A percentile compares a stretch with the other conserved stretches of the same genome.
Conservation (phyloP, 768 basidiomycete genomes). For the Kwoniella heveanensis region DNA sequence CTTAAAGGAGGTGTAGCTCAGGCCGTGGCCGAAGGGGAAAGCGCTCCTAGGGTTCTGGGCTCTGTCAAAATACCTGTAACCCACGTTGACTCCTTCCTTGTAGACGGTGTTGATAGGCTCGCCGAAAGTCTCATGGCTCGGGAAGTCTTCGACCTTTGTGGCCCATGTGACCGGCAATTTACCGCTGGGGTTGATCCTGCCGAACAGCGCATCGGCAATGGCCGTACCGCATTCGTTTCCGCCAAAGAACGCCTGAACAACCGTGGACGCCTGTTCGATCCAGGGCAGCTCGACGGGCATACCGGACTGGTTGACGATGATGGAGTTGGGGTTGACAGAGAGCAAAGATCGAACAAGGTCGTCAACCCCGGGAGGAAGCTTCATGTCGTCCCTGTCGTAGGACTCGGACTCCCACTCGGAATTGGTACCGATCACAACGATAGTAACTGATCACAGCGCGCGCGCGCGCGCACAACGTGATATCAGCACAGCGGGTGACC, state of each 20-base stretch:
- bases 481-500: no score
- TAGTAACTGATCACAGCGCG: conserved; percentile 54
- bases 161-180: conserved; percentile 45
- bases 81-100: conserved; percentile 51
- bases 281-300: conserved; percentile 70
- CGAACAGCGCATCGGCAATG: conserved; percentile 52
- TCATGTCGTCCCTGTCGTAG: conserved; percentile 69
- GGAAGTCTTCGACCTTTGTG: conserved; percentile 25
- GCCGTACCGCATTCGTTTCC: conserved; percentile 50
- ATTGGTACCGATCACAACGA: conserved; percentile 65
- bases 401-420: conserved; percentile 76
- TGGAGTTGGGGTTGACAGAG: conserved; percentile 34
- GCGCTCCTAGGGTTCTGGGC: conserved; percentile 28
- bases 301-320: conserved; percentile 44
- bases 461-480: no score
- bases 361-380: conserved; percentile 49
- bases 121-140: conserved; percentile 27
- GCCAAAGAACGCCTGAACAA: conserved; percentile 62
- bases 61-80: conserved; percentile 54
- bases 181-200: conserved; percentile 43
- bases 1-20: conserved; percentile 49
- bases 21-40: conserved; percentile 53
- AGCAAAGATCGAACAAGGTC: conserved; percentile 47
- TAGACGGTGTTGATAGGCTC: conserved; percentile 42
- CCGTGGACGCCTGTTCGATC: conserved; percentile 61